A percentile compares a stretch with the other conserved stretches of the same genome.
These are phyloP conservation scores for Claviceps sp. DNA, from an alignment of 2,329 filamentous ascomycete species.

Conservation along the genomic window DNA sequence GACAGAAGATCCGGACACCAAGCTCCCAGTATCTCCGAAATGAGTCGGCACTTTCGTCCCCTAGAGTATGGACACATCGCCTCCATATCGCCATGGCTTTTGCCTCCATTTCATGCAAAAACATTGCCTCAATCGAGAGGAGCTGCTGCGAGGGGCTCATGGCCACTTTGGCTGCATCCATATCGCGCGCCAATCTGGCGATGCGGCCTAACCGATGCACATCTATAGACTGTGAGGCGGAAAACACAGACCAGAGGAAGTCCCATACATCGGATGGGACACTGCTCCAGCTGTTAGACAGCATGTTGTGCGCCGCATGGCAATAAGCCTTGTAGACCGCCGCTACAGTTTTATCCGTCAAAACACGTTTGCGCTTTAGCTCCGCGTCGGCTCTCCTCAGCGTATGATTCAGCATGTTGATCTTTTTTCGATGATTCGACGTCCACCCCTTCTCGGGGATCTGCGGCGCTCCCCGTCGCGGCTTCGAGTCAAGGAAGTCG, in stretches of 20 bases:
- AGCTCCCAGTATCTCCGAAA: constrained; percentile 48
- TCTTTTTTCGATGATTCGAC: constrained; percentile 24
- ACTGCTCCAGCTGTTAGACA: constrained; percentile 33
- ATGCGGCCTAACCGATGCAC: constrained; percentile 47
- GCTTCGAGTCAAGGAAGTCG: constrained; percentile 12
- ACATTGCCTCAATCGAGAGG: constrained; percentile 54
- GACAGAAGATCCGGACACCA: constrained; percentile 51
- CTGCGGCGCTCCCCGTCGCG: constrained; percentile 17
- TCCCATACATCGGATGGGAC: constrained; percentile 50
- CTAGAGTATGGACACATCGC: constrained; percentile 39
- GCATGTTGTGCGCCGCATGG: constrained; percentile 27
- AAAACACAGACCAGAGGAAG: constrained; percentile 51
- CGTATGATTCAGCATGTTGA: constrained; percentile 22
- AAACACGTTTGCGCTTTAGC: constrained; percentile 13
- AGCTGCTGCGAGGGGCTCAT: constrained; percentile 47
- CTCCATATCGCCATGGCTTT: constrained; percentile 53
- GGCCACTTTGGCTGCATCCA: constrained; percentile 42
- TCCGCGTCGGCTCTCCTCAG: constrained; percentile 17
- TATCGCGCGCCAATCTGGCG: constrained; percentile 50
- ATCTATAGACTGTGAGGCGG: constrained; percentile 35
- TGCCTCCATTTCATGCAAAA: constrained; percentile 44
- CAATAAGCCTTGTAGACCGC: constrained; percentile 41
- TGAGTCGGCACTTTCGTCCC: constrained; percentile 28
- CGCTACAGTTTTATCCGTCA: constrained; percentile 23
- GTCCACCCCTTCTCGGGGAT: constrained; percentile 24